phyloP scores from a whole-genome alignment of 805 yeast genomes.

The Ogataea minuta region DNA sequence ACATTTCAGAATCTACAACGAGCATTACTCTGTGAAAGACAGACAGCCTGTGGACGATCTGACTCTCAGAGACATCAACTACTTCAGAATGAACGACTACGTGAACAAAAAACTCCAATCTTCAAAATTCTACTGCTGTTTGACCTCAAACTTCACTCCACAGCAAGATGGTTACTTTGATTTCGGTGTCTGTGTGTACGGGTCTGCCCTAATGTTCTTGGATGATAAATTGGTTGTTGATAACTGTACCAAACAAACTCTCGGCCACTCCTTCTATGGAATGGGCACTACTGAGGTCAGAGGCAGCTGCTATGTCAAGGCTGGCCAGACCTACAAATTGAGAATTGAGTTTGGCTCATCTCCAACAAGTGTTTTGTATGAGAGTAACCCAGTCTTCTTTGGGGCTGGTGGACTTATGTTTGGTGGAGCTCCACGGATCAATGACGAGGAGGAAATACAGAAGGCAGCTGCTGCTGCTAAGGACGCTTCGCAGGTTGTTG shows the following conservation, averaged over 20 bases:
- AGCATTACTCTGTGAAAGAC: slow-evolving; percentile 16
- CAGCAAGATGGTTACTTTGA: slow-evolving; percentile 48
- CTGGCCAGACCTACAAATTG: slow-evolving; percentile 45
- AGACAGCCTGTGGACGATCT: slow-evolving; percentile 19
- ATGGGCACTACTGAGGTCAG: slow-evolving; percentile 53
- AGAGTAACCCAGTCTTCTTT: slow-evolving; percentile 7
- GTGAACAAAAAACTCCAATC: slow-evolving; percentile 4
- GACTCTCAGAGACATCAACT: slow-evolving; percentile 10
- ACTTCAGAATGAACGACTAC: slow-evolving; percentile 13
- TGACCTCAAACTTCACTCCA: slow-evolving; percentile 45
- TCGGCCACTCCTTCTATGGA: slow-evolving; percentile 52
- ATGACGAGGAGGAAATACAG: slow-evolving; percentile 13
- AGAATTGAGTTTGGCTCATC: slow-evolving; percentile 53
- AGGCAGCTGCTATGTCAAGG: slow-evolving; percentile 37
- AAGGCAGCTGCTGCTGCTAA: slow-evolving; percentile 37
- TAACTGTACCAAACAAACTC: slow-evolving; percentile 50
- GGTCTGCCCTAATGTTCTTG: slow-evolving; percentile 54
- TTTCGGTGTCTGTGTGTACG: slow-evolving; percentile 51
- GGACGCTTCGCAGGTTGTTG: slow-evolving; percentile 35
- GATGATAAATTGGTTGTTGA: slow-evolving; percentile 54
- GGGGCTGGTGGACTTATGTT: slow-evolving; percentile 25
- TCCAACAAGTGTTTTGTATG: slow-evolving; percentile 31
- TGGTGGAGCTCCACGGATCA: slow-evolving; percentile 16
- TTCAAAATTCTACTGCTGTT: slow-evolving; percentile 44
- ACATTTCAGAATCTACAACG: slow-evolving; percentile 26